Percentiles rank a stretch among this genome's conserved stretches.
These are phyloP conservation scores for Tetradesmus lagerheimii DNA, from an alignment of 139 green algal genomes.

Conservation along the genomic window DNA sequence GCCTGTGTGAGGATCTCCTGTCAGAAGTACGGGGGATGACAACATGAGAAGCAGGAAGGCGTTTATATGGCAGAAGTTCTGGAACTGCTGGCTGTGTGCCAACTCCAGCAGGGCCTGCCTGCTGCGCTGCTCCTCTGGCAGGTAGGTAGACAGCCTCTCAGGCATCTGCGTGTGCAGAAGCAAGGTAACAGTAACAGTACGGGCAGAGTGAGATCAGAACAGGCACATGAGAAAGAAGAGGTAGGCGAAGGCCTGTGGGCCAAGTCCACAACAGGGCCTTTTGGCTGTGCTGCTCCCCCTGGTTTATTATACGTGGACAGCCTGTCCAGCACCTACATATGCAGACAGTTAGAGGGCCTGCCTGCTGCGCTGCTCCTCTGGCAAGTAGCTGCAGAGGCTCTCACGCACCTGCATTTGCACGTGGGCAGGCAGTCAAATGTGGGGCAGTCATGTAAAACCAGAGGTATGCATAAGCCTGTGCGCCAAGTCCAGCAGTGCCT, in stretches of 20 bases:
- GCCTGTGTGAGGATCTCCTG: too few relatives aligned
- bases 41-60: slow-evolving; percentile 75
- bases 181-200: too few relatives aligned
- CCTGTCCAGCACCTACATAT: slow-evolving; percentile 89
- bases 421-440: too few relatives aligned
- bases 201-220: too few relatives aligned
- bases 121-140: slow-evolving; percentile 67
- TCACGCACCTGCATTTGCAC: slow-evolving; percentile 53
- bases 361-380: slow-evolving; percentile 58
- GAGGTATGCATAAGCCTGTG: too few relatives aligned
- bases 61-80: slow-evolving; percentile 79
- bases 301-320: slow-evolving; percentile 69
- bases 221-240: too few relatives aligned
- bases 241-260: too few relatives aligned
- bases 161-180: too few relatives aligned
- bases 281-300: too few relatives aligned
- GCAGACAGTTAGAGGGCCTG: slow-evolving; percentile 54
- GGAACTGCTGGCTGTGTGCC: slow-evolving; percentile 75
- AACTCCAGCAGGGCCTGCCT: slow-evolving; percentile 40
- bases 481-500: slow-evolving; percentile 46
- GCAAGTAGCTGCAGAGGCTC: slow-evolving; percentile 65
- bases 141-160: slow-evolving; percentile 59
- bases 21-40: too few relatives aligned
- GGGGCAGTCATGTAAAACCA: too few relatives aligned
- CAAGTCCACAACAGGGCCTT: too few relatives aligned